phyloP scores from a whole-genome alignment of 768 basidiomycete genomes.

The Phylloporus scabripes region DNA sequence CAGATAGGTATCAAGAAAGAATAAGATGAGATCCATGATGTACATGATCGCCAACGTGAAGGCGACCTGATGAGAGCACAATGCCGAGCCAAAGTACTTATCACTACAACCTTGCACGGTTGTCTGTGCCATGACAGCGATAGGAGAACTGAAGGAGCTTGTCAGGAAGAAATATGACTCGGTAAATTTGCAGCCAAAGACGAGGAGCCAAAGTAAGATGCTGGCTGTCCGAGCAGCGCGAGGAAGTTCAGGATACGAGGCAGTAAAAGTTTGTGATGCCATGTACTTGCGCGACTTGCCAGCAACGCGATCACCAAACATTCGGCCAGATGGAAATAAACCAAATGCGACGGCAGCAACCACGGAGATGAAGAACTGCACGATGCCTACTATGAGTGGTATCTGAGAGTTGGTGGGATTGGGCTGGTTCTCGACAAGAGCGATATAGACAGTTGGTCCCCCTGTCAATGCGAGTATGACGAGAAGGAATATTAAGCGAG shows the following conservation, averaged over 20 bases:
- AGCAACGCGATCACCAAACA: constrained; percentile 98
- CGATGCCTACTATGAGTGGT: constrained; percentile 87
- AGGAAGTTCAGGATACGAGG: constrained; percentile 83
- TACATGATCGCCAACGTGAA: constrained; percentile 99
- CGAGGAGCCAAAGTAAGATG: constrained; percentile 81
- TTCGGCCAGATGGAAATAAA: constrained; percentile 89
- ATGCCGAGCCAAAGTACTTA: constrained; percentile 66
- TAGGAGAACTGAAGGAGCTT: constrained; percentile 92
- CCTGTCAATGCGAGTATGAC: constrained; percentile 89
- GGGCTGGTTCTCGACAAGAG: constrained; percentile 66
- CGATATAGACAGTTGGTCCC: constrained; percentile 93
- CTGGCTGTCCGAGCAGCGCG: constrained; percentile 75
- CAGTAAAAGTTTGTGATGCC: constrained; percentile 98
- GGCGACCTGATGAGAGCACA: constrained; percentile 90
- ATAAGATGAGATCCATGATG: constrained; percentile 94
- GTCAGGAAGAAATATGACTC: constrained; percentile 99
- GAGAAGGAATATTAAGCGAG: constrained; percentile 86
- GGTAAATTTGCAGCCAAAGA: constrained; percentile 93
- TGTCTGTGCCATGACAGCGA: constrained; percentile 94
- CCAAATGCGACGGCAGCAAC: constrained; percentile 79
- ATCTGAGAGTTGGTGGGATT: constrained; percentile 49
- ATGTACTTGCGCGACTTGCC: constrained; percentile 98
- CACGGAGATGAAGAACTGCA: constrained; percentile 90
- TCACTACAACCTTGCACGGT: constrained; percentile 89
- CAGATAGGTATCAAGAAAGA: constrained; percentile 99